Evolutionary conservation across 176 grass and related monocot genomes (phyloP).

Genomic region (Phoenix dactylifera): DNA sequence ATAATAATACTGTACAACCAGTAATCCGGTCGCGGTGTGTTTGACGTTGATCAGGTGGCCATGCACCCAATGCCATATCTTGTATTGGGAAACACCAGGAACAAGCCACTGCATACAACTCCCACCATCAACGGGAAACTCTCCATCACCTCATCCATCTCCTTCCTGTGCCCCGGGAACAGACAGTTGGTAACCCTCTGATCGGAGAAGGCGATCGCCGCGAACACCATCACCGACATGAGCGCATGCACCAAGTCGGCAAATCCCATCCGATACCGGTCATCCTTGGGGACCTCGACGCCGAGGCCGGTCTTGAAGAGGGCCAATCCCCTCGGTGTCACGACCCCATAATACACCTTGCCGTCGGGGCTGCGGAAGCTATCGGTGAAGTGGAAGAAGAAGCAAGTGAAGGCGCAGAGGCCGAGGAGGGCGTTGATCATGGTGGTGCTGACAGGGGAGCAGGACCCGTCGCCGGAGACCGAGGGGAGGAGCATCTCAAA

Average conservation of each 20-base stretch:
- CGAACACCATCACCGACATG: conserved; percentile 59
- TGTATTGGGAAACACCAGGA: conserved; percentile 53
- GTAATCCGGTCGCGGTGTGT: not conserved
- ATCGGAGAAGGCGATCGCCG: conserved; percentile 37
- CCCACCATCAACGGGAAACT: conserved; percentile 56
- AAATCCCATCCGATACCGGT: conserved; percentile 38
- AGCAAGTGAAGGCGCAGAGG: conserved; percentile 42
- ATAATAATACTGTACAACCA: too few relatives aligned
- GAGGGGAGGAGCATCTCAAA: conserved; percentile 55
- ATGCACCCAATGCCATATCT: conserved; percentile 58
- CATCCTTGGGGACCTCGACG: conserved; percentile 50
- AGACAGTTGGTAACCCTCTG: conserved; percentile 40
- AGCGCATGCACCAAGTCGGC: conserved; percentile 41
- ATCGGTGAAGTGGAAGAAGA: conserved; percentile 71
- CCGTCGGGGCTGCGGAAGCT: conserved; percentile 57
- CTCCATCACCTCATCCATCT: conserved; percentile 66
- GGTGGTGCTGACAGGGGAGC: conserved; percentile 27
- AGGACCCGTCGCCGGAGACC: conserved; percentile 36
- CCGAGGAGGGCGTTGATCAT: conserved; percentile 38
- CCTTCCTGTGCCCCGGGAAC: conserved; percentile 35
- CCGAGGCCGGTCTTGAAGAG: conserved; percentile 45
- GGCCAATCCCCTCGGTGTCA: conserved; percentile 42
- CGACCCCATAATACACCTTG: conserved; percentile 52
- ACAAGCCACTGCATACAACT: conserved; percentile 44
- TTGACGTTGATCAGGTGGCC: conserved; percentile 12